These are phyloP conservation scores for Entomortierella lignicola DNA, from an alignment of 192 early-diverging fungal genomes.

Conservation along the genomic window DNA sequence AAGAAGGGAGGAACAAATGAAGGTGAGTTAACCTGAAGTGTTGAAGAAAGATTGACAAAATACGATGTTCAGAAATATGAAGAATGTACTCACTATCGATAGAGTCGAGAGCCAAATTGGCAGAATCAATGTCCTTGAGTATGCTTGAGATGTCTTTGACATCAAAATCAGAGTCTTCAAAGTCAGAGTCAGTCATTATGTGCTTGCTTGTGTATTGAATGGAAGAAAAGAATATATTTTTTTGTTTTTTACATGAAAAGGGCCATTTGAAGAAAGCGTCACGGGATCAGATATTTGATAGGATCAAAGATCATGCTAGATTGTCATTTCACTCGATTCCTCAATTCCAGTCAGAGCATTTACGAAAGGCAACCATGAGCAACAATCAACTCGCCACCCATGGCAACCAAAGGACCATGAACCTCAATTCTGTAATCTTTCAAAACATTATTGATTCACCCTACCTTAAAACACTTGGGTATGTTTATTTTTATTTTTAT, in stretches of 20 bases:
- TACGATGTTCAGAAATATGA: neutral
- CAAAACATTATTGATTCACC: conserved; percentile 79
- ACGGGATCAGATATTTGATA: conserved; percentile 18
- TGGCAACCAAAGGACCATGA: conserved; percentile 86
- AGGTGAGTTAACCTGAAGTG: neutral
- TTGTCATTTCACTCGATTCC: neutral
- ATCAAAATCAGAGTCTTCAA: conserved; percentile 43
- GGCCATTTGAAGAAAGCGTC: neutral
- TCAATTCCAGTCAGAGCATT: neutral
- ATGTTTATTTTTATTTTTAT: too few species aligned
- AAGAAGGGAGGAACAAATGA: neutral
- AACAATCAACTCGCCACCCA: conserved; percentile 71
- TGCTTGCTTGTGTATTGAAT: neutral
- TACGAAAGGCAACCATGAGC: conserved; percentile 19
- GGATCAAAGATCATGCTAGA: too few species aligned
- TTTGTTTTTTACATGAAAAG: too few species aligned
- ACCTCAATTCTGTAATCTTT: conserved; percentile 77
- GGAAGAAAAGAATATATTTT: neutral
- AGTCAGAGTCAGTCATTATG: conserved; percentile 47
- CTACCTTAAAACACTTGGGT: conserved; percentile 82
- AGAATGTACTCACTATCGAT: conserved; percentile 36
- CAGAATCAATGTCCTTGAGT: conserved; percentile 42
- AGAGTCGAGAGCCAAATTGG: conserved; percentile 35
- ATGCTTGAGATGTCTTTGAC: conserved; percentile 47
- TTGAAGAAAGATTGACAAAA: neutral